These are phyloP conservation scores for Hyphodiscus hymeniophilus DNA, from an alignment of 495 filamentous ascomycete genomes.

Conservation along the genomic window DNA sequence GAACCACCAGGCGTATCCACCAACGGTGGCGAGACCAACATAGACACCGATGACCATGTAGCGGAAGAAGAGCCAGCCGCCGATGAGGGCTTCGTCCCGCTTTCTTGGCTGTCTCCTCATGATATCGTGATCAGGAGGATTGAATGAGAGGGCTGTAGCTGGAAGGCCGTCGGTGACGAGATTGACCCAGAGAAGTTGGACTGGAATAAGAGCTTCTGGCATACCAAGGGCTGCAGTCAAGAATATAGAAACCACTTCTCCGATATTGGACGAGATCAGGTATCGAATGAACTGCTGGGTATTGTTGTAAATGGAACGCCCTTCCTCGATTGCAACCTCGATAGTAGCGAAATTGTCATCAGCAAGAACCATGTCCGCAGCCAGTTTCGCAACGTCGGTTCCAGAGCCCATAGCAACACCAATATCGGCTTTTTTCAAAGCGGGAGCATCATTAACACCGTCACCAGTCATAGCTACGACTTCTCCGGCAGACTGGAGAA, in stretches of 20 bases:
- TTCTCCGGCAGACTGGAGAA: constrained; percentile 85
- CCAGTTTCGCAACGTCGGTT: constrained; percentile 94
- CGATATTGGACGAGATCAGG: constrained; percentile 97
- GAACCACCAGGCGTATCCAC: constrained; percentile 99
- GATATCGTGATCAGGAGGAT: constrained; percentile 93
- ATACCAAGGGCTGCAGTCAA: constrained; percentile 93
- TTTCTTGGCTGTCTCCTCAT: constrained; percentile 88
- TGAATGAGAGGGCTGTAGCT: constrained; percentile 94
- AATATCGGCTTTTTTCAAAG: constrained; percentile 97
- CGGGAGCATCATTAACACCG: constrained; percentile 97
- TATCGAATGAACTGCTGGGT: constrained; percentile 99
- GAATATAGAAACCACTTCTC: constrained; percentile 99
- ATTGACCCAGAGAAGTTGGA: constrained; percentile 98
- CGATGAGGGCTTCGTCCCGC: constrained; percentile 84
- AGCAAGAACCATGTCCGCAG: constrained; percentile 96
- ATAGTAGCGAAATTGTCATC: constrained; percentile 99
- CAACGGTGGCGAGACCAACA: constrained; percentile 90
- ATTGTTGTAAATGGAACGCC: constrained; percentile 98
- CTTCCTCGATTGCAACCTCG: constrained; percentile 91
- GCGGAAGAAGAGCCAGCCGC: constrained; percentile 94
- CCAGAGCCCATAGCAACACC: constrained; percentile 98
- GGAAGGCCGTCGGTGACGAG: constrained; percentile 96
- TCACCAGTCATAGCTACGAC: constrained; percentile 99
- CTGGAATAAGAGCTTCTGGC: constrained; percentile 95
- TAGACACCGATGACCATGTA: constrained; percentile 96